Base-by-base conservation (phyloP, 352 stramenopile genomes). In the Phytopythium aichiense region DNA sequence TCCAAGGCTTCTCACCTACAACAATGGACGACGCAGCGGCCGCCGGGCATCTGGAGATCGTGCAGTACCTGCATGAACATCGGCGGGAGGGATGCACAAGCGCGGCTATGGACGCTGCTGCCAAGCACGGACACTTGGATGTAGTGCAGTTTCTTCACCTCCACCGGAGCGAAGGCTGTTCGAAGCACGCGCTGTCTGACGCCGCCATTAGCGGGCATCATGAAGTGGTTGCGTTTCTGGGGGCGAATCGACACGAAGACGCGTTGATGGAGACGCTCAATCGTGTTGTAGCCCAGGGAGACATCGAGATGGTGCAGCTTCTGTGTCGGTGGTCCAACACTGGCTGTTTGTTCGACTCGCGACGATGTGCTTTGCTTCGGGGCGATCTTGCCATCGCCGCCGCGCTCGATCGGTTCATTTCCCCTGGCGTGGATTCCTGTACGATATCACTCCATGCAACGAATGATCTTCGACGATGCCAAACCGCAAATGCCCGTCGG, bases 31-130 rank as follows among this genome's bases (percentile, higher is more conserved):
- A 56, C 9, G 71, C 67, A 8, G 67, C 71, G 1, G 65, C 68
- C 49, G 58, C 50, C 4, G 67, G 71, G 0, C 51, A 71, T 40
- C 45, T 77, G 31, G 59, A 70, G 1, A 60, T 77, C 2, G 64
- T 74, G 55, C 58, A 63, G 46, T 77, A 64, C 56, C 48, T 77
- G n/a, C 64, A 77, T 13, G 56, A 66, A n/a, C 52, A 73, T 48
- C 49, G 67, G 4, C 63, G 18, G 0, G 71, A 73, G 33, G 64
- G 67, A 12, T 77, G 64, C 56, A 73, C 67, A 2, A 58, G 57
- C 13, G 59, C 72, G 51, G 67, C 71, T 5, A 77, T 77, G 71
- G 67, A 77, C 28, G 67, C 67, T 22, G 71, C 71, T 18, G 56
- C 71, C 7, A 73, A 49, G 20, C 42, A 71, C 31, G 67, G 67